These are phyloP conservation scores for Penicillium sp. DNA, from an alignment of 2,329 filamentous ascomycete species.

Conservation along the genomic window DNA sequence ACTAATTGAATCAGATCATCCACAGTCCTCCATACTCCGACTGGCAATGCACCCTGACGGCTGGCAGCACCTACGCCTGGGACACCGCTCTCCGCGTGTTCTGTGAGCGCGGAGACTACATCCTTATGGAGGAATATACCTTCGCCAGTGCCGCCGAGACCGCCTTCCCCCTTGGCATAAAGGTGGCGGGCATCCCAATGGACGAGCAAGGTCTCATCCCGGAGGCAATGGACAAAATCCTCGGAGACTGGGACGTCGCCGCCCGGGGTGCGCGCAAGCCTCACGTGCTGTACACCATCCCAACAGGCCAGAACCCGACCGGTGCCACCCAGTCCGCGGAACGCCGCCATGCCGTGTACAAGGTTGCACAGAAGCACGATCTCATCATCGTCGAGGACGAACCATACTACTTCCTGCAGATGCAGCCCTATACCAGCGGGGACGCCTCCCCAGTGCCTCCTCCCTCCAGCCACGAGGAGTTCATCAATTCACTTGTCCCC, in stretches of 20 bases:
- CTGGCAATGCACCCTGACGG: slow-evolving; percentile 79
- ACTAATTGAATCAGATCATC: slow-evolving; percentile 55
- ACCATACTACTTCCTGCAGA: slow-evolving; percentile 90
- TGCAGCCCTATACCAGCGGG: slow-evolving; percentile 66
- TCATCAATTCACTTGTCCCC: slow-evolving; percentile 70
- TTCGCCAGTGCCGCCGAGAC: slow-evolving; percentile 75
- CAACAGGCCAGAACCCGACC: slow-evolving; percentile 86
- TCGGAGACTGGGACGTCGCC: slow-evolving; percentile 63
- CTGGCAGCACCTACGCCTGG: slow-evolving; percentile 81
- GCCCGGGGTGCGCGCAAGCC: slow-evolving; percentile 61
- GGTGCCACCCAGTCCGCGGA: slow-evolving; percentile 72
- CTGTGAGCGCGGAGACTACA: slow-evolving; percentile 68
- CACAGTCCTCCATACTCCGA: slow-evolving; percentile 84
- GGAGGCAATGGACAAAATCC: slow-evolving; percentile 58
- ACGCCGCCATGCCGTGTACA: slow-evolving; percentile 70
- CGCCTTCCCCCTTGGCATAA: slow-evolving; percentile 60
- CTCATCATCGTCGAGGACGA: slow-evolving; percentile 88
- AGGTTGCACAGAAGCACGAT: slow-evolving; percentile 77
- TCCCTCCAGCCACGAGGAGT: slow-evolving; percentile 65
- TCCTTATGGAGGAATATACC: slow-evolving; percentile 87
- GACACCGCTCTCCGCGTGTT: slow-evolving; percentile 85
- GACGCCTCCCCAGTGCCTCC: slow-evolving; percentile 52
- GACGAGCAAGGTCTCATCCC: slow-evolving; percentile 65
- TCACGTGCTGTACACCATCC: slow-evolving; percentile 66
- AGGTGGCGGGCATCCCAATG: slow-evolving; percentile 60